These are phyloP conservation scores for Teratosphaeria pseudoeucalypti DNA, from an alignment of 2,329 filamentous ascomycete genomes.

Conservation along the genomic window DNA sequence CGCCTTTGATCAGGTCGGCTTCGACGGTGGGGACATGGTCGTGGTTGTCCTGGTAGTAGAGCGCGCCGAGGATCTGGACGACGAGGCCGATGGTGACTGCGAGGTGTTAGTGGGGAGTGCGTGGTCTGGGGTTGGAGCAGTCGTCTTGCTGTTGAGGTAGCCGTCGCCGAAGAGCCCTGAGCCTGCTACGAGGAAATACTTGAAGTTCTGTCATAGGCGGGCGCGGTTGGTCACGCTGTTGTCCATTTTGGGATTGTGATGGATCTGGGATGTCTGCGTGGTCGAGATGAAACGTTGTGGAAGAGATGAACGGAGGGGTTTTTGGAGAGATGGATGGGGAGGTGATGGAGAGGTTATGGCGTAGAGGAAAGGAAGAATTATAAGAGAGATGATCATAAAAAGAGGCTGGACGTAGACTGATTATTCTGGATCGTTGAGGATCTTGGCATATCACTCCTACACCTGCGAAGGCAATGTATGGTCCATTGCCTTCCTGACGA, in stretches of 20 bases:
- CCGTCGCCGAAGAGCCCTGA: slow-evolving; percentile 2
- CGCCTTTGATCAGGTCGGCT: slow-evolving; percentile 1
- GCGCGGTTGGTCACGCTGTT: background rate
- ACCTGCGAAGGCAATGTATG: background rate
- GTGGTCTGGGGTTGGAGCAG: background rate
- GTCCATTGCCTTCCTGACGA: background rate
- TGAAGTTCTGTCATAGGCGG: background rate
- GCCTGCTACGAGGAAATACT: background rate
- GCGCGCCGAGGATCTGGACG: background rate
- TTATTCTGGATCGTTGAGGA: background rate
- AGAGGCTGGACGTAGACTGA: too few species aligned
- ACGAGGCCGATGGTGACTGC: slow-evolving; percentile 3
- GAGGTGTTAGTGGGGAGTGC: background rate
- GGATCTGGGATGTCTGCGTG: background rate
- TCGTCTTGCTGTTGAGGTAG: background rate
- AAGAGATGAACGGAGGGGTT: too few species aligned
- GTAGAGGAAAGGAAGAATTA: too few species aligned
- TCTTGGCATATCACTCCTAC: background rate
- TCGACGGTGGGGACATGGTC: background rate
- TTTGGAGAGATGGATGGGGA: too few species aligned
- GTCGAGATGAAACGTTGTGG: too few species aligned
- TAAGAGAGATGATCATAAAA: too few species aligned
- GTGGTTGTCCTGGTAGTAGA: background rate
- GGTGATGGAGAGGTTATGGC: too few species aligned
- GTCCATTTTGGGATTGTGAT: background rate